These are phyloP conservation scores for Amylostereum chailletii DNA, from an alignment of 1,284 basidiomycete species.

Conservation along the genomic window DNA sequence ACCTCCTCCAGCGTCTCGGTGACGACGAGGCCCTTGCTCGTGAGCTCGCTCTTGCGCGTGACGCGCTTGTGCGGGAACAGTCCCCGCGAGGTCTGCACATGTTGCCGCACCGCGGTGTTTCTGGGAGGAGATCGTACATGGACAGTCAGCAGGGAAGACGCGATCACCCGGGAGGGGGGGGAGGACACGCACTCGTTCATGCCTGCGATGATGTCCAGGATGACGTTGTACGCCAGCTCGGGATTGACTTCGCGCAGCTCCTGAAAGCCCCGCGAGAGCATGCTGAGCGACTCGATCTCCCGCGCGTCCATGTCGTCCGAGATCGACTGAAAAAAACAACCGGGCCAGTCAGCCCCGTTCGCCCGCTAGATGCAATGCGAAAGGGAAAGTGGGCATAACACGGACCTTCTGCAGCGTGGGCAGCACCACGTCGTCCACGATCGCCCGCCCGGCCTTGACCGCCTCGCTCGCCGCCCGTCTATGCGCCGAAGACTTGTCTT, in stretches of 20 bases:
- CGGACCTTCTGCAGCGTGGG: constrained; percentile 68
- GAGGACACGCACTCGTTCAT: constrained; percentile 72
- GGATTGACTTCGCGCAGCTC: constrained; percentile 79
- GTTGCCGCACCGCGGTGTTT: constrained; percentile 63
- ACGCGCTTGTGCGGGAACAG: constrained; percentile 75
- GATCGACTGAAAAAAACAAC: constrained; percentile 45
- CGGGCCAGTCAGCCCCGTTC: constrained; percentile 11
- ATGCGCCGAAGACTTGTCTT: constrained; percentile 27
- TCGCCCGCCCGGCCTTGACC: constrained; percentile 56
- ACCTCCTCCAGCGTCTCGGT: constrained; percentile 67
- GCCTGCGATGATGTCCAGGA: constrained; percentile 84
- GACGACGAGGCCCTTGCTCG: constrained; percentile 67
- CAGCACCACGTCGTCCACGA: constrained; percentile 77
- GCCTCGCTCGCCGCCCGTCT: constrained; percentile 46
- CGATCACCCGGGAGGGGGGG: background rate
- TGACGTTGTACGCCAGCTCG: constrained; percentile 75
- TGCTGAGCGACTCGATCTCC: constrained; percentile 83
- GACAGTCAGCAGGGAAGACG: constrained; percentile 8
- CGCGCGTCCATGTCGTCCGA: constrained; percentile 79
- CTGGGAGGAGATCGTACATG: constrained; percentile 26
- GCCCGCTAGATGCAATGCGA: background rate
- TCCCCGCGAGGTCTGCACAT: constrained; percentile 65
- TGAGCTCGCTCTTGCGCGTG: constrained; percentile 74
- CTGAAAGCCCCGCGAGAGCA: constrained; percentile 83
- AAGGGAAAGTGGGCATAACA: constrained; percentile 4